Conservation (phyloP, 441 rosid genomes). For the Aquilaria agallochum region DNA sequence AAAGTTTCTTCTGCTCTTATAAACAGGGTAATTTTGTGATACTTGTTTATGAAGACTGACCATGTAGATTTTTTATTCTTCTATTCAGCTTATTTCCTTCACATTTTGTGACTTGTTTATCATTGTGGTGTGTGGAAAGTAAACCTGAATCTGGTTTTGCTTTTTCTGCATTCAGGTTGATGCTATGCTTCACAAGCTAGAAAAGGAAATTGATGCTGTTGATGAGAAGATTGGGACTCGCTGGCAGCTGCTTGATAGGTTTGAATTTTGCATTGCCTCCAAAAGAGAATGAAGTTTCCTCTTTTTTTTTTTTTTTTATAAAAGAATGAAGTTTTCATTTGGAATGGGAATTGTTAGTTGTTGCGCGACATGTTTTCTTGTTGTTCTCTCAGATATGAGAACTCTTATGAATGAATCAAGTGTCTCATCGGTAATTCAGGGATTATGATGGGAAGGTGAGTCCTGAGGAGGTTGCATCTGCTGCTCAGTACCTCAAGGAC, state of each 20-base stretch:
- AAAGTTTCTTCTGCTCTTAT: slow-evolving; percentile 59
- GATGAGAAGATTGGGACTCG: slow-evolving; percentile 89
- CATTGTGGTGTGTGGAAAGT: slow-evolving; percentile 5
- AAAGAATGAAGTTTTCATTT: background rate
- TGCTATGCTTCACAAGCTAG: slow-evolving; percentile 88
- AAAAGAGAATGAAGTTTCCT: background rate
- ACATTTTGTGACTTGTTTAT: no score
- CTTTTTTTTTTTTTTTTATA: background rate
- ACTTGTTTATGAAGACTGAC: background rate
- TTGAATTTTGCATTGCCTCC: slow-evolving; percentile 21
- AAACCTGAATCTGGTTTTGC: background rate
- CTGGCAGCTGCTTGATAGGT: slow-evolving; percentile 91
- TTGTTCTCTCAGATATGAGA: no score
- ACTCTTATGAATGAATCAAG: background rate
- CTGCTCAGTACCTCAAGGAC: slow-evolving; percentile 71
- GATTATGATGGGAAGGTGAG: slow-evolving; percentile 90
- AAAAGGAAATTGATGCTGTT: slow-evolving; percentile 90
- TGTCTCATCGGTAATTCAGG: slow-evolving; percentile 35
- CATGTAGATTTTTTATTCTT: no score
- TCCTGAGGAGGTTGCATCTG: slow-evolving; percentile 90
- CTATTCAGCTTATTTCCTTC: no score
- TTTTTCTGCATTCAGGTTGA: slow-evolving; percentile 57
- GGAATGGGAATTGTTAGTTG: background rate
- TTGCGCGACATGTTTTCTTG: background rate
- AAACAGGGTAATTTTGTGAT: slow-evolving; percentile 46